Evolutionary conservation across 495 filamentous ascomycete species (phyloP).

Genomic region (Penicillium odoratum): DNA sequence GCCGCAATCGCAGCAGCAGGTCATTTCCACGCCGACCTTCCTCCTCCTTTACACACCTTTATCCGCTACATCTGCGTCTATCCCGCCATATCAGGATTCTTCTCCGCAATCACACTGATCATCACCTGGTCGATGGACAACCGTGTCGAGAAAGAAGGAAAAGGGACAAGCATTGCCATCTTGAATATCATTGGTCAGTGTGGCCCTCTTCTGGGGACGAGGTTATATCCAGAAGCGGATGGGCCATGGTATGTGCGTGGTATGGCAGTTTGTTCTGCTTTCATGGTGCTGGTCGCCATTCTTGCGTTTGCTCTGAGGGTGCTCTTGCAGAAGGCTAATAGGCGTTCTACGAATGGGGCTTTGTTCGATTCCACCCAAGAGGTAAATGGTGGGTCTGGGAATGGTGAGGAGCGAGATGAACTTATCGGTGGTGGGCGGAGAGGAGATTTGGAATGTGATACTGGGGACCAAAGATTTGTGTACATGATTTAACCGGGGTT

Average conservation of each 20-base stretch:
- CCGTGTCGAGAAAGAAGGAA: conserved; percentile 53
- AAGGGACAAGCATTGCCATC: conserved; percentile 58
- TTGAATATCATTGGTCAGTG: conserved; percentile 63
- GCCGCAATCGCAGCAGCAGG: conserved; percentile 50
- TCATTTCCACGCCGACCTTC: conserved; percentile 37
- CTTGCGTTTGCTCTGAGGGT: conserved; percentile 49
- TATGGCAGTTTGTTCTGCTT: conserved; percentile 57
- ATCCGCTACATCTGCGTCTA: conserved; percentile 59
- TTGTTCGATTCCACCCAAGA: neutral
- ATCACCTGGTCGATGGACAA: conserved; percentile 69
- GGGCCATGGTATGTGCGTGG: conserved; percentile 60
- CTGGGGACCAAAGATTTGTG: conserved; percentile 28
- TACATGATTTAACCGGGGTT: conserved; percentile 31
- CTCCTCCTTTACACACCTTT: conserved; percentile 27
- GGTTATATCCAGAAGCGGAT: conserved; percentile 58
- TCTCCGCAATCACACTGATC: conserved; percentile 60
- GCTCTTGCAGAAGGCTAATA: conserved; percentile 46
- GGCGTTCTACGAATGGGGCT: conserved; percentile 11
- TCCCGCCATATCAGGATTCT: conserved; percentile 60
- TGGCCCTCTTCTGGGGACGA: conserved; percentile 61
- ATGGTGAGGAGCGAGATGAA: conserved; percentile 37
- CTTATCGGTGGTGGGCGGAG: conserved; percentile 36
- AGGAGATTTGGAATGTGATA: conserved; percentile 22
- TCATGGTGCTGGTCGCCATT: conserved; percentile 53
- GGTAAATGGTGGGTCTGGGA: neutral